phyloP scores from a whole-genome alignment of 495 filamentous ascomycete species.

The Penicillium argentinense region DNA sequence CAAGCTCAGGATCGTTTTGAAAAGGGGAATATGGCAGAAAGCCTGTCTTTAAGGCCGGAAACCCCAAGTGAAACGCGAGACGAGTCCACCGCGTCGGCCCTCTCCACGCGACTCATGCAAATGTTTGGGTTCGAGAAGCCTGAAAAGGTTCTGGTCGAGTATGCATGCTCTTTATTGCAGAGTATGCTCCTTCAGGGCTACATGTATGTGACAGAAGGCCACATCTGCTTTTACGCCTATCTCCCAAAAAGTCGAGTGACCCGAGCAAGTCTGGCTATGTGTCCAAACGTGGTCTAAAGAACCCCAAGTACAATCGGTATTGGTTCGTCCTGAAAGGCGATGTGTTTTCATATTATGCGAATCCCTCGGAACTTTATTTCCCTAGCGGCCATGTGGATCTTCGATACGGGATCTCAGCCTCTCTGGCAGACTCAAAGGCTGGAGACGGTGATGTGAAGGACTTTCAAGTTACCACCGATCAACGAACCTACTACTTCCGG shows the following conservation, averaged over 20 bases:
- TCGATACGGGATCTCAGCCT: constrained; percentile 86
- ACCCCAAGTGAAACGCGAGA: constrained; percentile 21
- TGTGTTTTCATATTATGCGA: constrained; percentile 88
- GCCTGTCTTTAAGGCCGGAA: constrained; percentile 16
- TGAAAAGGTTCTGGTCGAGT: constrained; percentile 88
- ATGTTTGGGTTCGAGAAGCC: constrained; percentile 84
- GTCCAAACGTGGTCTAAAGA: constrained; percentile 84
- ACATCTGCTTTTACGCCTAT: constrained; percentile 97
- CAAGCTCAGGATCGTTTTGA: constrained; percentile 73
- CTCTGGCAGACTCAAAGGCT: constrained; percentile 64
- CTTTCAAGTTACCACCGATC: constrained; percentile 80
- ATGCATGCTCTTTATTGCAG: constrained; percentile 91
- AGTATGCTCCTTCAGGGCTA: constrained; percentile 92
- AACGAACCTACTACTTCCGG: constrained; percentile 81
- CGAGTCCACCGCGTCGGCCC: constrained; percentile 33
- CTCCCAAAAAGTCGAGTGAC: constrained; percentile 83
- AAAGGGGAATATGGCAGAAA: constrained; percentile 22
- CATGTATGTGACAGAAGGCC: constrained; percentile 91
- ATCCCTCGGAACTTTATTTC: constrained; percentile 86
- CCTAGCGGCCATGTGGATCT: constrained; percentile 90
- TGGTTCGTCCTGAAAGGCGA: constrained; percentile 97
- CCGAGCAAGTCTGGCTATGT: constrained; percentile 87
- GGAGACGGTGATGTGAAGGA: constrained; percentile 66
- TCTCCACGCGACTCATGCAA: constrained; percentile 73
- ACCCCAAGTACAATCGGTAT: constrained; percentile 86